A percentile compares a stretch with the other conserved stretches of the same genome.
Evolutionary conservation across 2,329 filamentous ascomycete species (phyloP).

Genomic region (Teratosphaeria nubilosa): DNA sequence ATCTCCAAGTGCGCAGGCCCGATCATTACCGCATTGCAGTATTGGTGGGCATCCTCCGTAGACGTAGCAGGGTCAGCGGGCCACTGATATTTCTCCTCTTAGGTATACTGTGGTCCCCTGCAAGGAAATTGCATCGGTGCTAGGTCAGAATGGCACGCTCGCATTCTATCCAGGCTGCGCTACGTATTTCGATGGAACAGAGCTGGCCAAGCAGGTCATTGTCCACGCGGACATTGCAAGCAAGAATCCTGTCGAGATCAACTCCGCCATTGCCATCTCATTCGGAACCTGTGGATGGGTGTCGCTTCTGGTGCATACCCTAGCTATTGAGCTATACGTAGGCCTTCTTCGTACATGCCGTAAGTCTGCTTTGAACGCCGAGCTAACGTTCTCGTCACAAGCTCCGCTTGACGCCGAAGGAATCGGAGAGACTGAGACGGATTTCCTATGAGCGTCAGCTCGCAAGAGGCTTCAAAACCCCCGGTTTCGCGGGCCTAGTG

Average conservation of each 20-base stretch:
- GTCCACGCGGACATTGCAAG: slow-evolving; percentile 26
- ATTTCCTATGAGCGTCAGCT: slow-evolving; percentile 48
- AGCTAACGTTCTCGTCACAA: background rate
- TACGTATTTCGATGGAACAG: background rate
- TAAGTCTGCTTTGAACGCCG: background rate
- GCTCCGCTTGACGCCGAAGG: slow-evolving; percentile 42
- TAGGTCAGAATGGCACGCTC: slow-evolving; percentile 18
- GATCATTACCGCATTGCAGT: slow-evolving; percentile 25
- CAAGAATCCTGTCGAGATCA: slow-evolving; percentile 23
- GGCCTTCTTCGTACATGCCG: slow-evolving; percentile 1
- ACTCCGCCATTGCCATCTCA: slow-evolving; percentile 34
- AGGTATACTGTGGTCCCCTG: slow-evolving; percentile 33
- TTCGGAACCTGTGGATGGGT: slow-evolving; percentile 49
- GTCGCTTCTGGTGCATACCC: slow-evolving; percentile 40
- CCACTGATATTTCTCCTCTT: background rate
- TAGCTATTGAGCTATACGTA: slow-evolving; percentile 36
- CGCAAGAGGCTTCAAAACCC: slow-evolving; percentile 41
- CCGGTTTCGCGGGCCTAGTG: slow-evolving; percentile 39
- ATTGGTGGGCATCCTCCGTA: slow-evolving; percentile 23
- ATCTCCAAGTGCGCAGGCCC: slow-evolving; percentile 36
- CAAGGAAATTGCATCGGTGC: slow-evolving; percentile 38
- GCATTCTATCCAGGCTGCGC: slow-evolving; percentile 38
- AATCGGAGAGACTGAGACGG: slow-evolving; percentile 43
- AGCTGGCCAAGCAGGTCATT: slow-evolving; percentile 18
- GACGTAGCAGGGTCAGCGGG: background rate